These are phyloP conservation scores for Paraleonurus japonicus DNA, from an alignment of 257 asterid species.

Conservation along the genomic window DNA sequence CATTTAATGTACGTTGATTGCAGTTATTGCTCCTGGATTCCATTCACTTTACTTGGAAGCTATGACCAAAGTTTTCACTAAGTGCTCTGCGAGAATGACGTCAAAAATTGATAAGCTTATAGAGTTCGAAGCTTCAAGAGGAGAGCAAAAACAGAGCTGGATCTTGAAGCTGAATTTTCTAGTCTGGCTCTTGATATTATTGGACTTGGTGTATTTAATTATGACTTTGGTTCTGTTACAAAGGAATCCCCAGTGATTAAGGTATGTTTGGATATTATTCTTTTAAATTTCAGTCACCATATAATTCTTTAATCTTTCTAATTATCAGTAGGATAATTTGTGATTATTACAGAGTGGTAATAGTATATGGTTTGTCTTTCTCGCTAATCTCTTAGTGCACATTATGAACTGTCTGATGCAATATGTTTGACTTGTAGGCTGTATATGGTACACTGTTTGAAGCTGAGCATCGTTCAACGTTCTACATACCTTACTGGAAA, in stretches of 20 bases:
- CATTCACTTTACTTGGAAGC: slow-evolving; percentile 93
- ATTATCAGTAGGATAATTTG: too few relatives aligned
- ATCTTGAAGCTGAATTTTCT: slow-evolving; percentile 93
- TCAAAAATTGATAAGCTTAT: slow-evolving; percentile 69
- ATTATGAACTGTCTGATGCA: neutral
- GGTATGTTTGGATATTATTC: slow-evolving; percentile 41
- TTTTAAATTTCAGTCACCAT: neutral
- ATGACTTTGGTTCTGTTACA: slow-evolving; percentile 91
- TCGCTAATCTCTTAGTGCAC: neutral
- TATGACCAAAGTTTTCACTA: slow-evolving; percentile 79
- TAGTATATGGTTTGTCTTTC: slow-evolving; percentile 2
- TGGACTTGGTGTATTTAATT: slow-evolving; percentile 92
- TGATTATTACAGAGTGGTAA: too few relatives aligned
- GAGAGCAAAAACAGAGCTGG: slow-evolving; percentile 61
- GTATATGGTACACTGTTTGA: slow-evolving; percentile 97
- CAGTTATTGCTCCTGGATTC: slow-evolving; percentile 96
- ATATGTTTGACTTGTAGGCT: slow-evolving; percentile 49
- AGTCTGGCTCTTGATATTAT: slow-evolving; percentile 92
- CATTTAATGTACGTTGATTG: slow-evolving; percentile 12
- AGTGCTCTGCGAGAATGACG: slow-evolving; percentile 75
- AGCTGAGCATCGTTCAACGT: slow-evolving; percentile 98
- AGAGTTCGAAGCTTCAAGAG: slow-evolving; percentile 49
- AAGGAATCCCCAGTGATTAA: slow-evolving; percentile 95
- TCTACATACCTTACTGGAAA: slow-evolving; percentile 96
- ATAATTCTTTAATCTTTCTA: neutral